phyloP scores from a whole-genome alignment of 352 stramenopile genomes.

The Globisporangium echinulatum region DNA sequence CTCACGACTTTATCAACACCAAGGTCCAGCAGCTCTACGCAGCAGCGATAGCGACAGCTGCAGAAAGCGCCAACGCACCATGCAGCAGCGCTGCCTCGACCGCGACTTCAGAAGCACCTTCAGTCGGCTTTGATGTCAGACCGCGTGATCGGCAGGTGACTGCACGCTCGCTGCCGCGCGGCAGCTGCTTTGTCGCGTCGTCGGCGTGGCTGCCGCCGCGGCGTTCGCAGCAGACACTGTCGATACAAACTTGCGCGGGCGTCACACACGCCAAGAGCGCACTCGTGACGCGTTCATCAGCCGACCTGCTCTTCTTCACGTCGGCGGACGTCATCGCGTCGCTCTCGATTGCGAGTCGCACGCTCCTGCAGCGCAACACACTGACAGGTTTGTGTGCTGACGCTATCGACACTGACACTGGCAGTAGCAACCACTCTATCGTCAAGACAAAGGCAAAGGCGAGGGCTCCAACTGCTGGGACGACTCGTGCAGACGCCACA shows the following conservation, averaged over 20 bases:
- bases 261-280: slow-evolving; percentile 40
- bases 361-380: slow-evolving; percentile 31
- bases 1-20: slow-evolving; percentile 26
- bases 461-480: background rate
- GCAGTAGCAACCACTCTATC: too few relatives aligned
- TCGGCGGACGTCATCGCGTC: slow-evolving; percentile 25
- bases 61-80: background rate
- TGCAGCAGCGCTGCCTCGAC: background rate
- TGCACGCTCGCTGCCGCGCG: slow-evolving; percentile 25
- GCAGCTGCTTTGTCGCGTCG: slow-evolving; percentile 43
- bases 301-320: slow-evolving; percentile 50
- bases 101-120: background rate
- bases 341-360: slow-evolving; percentile 29
- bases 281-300: slow-evolving; percentile 29
- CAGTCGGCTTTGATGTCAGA: background rate
- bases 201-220: slow-evolving; percentile 47
- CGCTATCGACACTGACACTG: too few relatives aligned
- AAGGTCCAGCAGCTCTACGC: slow-evolving; percentile 10
- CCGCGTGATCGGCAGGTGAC: slow-evolving; percentile 1
- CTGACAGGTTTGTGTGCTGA: slow-evolving; percentile 4
- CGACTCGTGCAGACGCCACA: background rate
- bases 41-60: background rate
- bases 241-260: slow-evolving; percentile 5
- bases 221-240: slow-evolving; percentile 14
- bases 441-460: too few relatives aligned